Percentiles rank a stretch among this genome's conserved stretches.
phyloP scores from a whole-genome alignment of 495 filamentous ascomycete genomes.

The Podospora didyma region DNA sequence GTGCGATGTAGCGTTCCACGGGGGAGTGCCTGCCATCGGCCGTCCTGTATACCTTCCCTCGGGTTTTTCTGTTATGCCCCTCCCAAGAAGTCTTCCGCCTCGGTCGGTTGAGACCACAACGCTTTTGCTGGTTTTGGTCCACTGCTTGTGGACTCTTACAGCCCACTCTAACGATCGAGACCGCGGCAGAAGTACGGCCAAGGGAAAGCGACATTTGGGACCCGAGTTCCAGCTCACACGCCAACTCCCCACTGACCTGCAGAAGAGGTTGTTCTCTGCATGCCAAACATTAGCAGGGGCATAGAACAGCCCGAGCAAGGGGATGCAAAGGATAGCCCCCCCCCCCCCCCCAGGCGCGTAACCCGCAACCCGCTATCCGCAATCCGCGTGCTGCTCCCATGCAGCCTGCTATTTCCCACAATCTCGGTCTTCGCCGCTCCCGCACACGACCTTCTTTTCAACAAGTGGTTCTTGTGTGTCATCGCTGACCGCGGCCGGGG shows the following conservation, averaged over 20 bases:
- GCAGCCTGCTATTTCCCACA: neutral
- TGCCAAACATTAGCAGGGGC: neutral
- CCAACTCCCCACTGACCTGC: neutral
- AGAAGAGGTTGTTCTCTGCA: neutral
- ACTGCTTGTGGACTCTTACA: too few species aligned
- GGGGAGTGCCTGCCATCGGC: too few species aligned
- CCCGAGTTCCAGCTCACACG: too few species aligned
- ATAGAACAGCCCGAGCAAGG: neutral
- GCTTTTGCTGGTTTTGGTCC: too few species aligned
- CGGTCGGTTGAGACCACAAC: too few species aligned
- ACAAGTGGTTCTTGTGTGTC: neutral
- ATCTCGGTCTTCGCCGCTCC: neutral
- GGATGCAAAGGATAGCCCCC: neutral
- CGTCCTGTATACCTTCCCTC: too few species aligned
- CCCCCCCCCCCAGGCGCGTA: neutral
- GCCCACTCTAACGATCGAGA: too few species aligned
- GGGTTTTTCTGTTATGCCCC: too few species aligned
- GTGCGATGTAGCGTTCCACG: too few species aligned
- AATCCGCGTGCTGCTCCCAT: neutral
- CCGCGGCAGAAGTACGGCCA: too few species aligned
- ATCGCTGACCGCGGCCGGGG: neutral
- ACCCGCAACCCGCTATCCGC: neutral
- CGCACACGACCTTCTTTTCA: neutral
- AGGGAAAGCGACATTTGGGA: too few species aligned
- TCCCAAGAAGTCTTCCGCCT: too few species aligned